A percentile compares a stretch with the other conserved stretches of the same genome.
These are phyloP conservation scores for Helianthus tuberosus DNA, from an alignment of 129 eudicot genomes.

Conservation along the genomic window DNA sequence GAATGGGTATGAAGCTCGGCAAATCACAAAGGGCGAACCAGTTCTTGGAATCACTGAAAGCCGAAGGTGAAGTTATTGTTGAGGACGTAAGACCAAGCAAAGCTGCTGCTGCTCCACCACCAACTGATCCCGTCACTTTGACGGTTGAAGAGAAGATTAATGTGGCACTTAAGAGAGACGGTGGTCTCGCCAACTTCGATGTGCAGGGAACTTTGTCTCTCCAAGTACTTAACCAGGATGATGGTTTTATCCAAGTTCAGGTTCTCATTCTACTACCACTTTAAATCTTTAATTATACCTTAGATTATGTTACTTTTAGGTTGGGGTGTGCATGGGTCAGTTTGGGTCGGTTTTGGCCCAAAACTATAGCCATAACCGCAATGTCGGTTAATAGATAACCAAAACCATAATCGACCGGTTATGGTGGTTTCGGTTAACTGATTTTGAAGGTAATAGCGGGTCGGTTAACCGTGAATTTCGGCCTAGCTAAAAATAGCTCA, in stretches of 20 bases:
- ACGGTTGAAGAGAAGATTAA: conserved; percentile 77
- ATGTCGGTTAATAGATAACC: too few relatives aligned
- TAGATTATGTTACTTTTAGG: not conserved
- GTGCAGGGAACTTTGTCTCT: conserved; percentile 83
- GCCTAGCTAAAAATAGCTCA: too few relatives aligned
- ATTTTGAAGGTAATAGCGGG: too few relatives aligned
- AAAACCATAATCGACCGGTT: too few relatives aligned
- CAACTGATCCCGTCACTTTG: conserved; percentile 72
- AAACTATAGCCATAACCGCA: too few relatives aligned
- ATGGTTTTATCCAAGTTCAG: conserved; percentile 86
- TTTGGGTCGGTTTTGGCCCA: too few relatives aligned
- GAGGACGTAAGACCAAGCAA: conserved; percentile 73
- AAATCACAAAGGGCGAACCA: conserved; percentile 69
- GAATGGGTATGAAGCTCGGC: conserved; percentile 93
- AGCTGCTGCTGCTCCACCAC: conserved; percentile 62
- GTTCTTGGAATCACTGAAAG: conserved; percentile 85
- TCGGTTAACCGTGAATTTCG: too few relatives aligned
- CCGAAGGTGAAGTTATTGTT: conserved; percentile 81
- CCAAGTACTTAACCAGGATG: conserved; percentile 75
- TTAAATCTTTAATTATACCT: conserved; percentile 18
- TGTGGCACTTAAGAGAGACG: conserved; percentile 72
- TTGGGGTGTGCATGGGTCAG: too few relatives aligned
- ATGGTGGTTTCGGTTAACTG: too few relatives aligned
- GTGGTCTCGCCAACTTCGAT: conserved; percentile 78
- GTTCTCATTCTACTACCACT: conserved; percentile 35